Evolutionary conservation across 148 eudicot genomes (phyloP).

Genomic region (Nepenthes gracilis): DNA sequence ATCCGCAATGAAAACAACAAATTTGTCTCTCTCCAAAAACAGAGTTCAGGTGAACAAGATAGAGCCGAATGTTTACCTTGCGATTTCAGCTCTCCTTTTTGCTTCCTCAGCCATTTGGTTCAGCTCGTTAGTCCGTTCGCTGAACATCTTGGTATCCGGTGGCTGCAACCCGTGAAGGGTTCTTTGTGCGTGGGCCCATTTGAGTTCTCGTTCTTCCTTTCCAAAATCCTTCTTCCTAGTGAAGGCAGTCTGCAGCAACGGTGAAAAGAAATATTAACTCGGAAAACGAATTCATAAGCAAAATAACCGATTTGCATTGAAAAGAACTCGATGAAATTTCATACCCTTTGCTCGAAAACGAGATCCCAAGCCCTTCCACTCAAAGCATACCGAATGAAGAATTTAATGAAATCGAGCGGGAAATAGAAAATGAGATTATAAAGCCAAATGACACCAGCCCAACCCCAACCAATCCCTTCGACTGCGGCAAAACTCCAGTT

Average conservation of each 20-base stretch:
- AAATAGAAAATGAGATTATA: conserved; percentile 66
- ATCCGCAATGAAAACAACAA: no score
- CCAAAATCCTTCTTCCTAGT: conserved; percentile 94
- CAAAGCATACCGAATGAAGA: conserved; percentile 67
- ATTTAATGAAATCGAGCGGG: conserved; percentile 88
- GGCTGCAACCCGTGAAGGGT: conserved; percentile 86
- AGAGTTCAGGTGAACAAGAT: no score
- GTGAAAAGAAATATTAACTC: not conserved
- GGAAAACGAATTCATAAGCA: not conserved
- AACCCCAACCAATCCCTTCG: conserved; percentile 99
- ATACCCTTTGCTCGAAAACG: conserved; percentile 91
- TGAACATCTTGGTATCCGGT: conserved; percentile 65
- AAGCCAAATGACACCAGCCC: conserved; percentile 99
- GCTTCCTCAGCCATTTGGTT: conserved; percentile 96
- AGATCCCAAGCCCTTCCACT: conserved; percentile 99
- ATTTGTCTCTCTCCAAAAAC: no score
- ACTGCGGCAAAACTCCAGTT: conserved; percentile 88
- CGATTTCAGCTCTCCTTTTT: conserved; percentile 87
- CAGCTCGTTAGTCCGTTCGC: conserved; percentile 54
- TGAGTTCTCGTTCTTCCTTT: conserved; percentile 79
- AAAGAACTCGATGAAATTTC: conserved; percentile 1
- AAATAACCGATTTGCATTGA: not conserved
- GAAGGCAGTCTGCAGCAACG: conserved; percentile 58
- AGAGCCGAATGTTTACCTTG: conserved; percentile 31
- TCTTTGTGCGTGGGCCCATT: conserved; percentile 94